Conservation (phyloP, 768 basidiomycete genomes). For the Lentinula sp. region DNA sequence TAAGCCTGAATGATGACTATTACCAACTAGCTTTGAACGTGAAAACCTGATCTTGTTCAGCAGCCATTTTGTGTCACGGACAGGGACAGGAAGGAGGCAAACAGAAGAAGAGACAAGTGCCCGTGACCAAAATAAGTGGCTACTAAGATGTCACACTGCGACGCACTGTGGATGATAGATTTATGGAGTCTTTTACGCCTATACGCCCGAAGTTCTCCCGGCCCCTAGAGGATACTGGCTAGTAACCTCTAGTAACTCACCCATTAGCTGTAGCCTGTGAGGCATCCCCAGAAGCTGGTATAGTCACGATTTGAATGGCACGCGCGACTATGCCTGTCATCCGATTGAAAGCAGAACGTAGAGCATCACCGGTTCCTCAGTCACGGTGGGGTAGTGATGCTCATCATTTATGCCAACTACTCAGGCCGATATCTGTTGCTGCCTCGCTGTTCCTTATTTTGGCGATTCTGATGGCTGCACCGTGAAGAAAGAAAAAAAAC, state of each 20-base stretch:
- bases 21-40: slow-evolving; percentile 78
- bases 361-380: slow-evolving; percentile 49
- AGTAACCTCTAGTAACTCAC: no score
- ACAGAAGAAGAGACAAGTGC: background rate
- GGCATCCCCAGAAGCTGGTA: slow-evolving; percentile 21
- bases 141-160: no score
- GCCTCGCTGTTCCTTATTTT: no score
- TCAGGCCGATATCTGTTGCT: no score
- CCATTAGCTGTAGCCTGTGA: slow-evolving; percentile 27
- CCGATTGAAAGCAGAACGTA: slow-evolving; percentile 41
- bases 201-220: no score
- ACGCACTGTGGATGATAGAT: no score
- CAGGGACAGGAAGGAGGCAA: background rate
- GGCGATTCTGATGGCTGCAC: slow-evolving; percentile 15
- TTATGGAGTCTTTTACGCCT: no score
- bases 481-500: slow-evolving; percentile 11
- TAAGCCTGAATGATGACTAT: slow-evolving; percentile 8
- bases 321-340: slow-evolving; percentile 42
- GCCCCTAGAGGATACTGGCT: background rate
- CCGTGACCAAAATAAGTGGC: background rate
- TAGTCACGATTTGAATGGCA: slow-evolving; percentile 41
- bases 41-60: slow-evolving; percentile 20
- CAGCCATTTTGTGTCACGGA: background rate
- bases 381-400: slow-evolving; percentile 9
- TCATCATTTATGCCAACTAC: no score